Percentiles rank a stretch among this genome's conserved stretches.
Evolutionary conservation across 1,139 yeast species (phyloP).

Genomic region (Yamadazyma kanchanaburiensis): DNA sequence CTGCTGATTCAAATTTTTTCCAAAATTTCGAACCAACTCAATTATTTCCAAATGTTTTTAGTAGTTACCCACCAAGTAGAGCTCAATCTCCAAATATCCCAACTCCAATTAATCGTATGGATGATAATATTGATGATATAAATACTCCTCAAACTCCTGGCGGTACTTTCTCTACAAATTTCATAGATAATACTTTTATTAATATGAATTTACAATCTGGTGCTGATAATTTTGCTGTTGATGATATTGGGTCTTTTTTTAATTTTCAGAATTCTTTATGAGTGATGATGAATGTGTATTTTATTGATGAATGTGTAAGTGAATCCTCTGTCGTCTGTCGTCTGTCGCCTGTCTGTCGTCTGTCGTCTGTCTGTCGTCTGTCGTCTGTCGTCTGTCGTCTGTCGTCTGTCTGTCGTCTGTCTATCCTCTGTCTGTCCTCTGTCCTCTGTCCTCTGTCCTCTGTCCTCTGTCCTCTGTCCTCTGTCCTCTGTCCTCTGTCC

Average conservation of each 20-base stretch:
- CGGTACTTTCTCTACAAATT: slow-evolving; percentile 36
- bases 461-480: too few relatives aligned
- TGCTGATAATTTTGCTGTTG: slow-evolving; percentile 27
- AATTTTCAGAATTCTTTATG: slow-evolving; percentile 11
- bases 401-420: too few relatives aligned
- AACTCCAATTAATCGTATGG: slow-evolving; percentile 6
- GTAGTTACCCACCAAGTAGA: slow-evolving; percentile 37
- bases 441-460: too few relatives aligned
- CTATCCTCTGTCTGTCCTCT: too few relatives aligned
- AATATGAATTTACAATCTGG: slow-evolving; percentile 46
- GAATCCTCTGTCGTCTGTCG: too few relatives aligned
- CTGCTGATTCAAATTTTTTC: slow-evolving; percentile 38
- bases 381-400: too few relatives aligned
- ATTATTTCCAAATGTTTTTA: slow-evolving; percentile 37
- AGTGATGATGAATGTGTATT: slow-evolving; percentile 1
- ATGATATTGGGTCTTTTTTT: slow-evolving; percentile 35
- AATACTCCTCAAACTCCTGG: slow-evolving; percentile 28
- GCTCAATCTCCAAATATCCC: slow-evolving; percentile 25
- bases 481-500: too few relatives aligned
- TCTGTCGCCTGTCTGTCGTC: too few relatives aligned
- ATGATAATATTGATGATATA: slow-evolving; percentile 5
- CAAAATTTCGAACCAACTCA: slow-evolving; percentile 50
- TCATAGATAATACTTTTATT: slow-evolving; percentile 41
- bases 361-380: too few relatives aligned
- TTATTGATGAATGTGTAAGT: slow-evolving; percentile 2